Evolutionary conservation across 2,329 filamentous ascomycete genomes (phyloP).

Genomic region (Colletotrichum sublineola): DNA sequence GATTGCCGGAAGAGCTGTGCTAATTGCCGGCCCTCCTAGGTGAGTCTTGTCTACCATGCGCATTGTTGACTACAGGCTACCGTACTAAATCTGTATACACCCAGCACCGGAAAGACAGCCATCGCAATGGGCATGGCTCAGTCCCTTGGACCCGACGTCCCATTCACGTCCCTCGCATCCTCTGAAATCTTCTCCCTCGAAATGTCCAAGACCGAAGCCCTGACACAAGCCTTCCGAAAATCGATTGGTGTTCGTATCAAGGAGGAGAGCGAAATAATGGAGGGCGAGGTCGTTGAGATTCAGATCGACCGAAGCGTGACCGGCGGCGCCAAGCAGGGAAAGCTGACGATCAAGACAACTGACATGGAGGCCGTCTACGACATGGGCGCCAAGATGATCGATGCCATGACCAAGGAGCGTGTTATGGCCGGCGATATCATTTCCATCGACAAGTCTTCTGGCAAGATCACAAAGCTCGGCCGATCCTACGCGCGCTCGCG

Average conservation of each 20-base stretch:
- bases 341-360: constrained; percentile 98
- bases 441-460: constrained; percentile 97
- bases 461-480: constrained; percentile 97
- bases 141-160: constrained; percentile 91
- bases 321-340: constrained; percentile 96
- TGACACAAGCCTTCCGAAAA: constrained; percentile 98
- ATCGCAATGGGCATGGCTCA: constrained; percentile 99
- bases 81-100: constrained; percentile 41
- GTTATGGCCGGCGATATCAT: constrained; percentile 99
- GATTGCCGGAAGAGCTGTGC: constrained; percentile 93
- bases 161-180: constrained; percentile 94
- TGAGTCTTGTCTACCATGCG: constrained; percentile 48
- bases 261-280: constrained; percentile 99
- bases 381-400: constrained; percentile 99
- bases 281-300: constrained; percentile 98
- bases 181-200: constrained; percentile 99
- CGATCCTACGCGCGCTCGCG: constrained; percentile 94
- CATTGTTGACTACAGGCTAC: not conserved
- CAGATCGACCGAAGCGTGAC: constrained; percentile 98
- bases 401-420: constrained; percentile 99
- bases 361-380: constrained; percentile 99
- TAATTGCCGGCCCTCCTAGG: constrained; percentile 95
- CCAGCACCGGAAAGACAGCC: constrained; percentile 95
- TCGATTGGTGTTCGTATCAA: constrained; percentile 98
- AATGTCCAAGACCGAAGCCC: constrained; percentile 99